These are phyloP conservation scores for Leccinum ponderosum DNA, from an alignment of 1,284 basidiomycete genomes.

Conservation along the genomic window DNA sequence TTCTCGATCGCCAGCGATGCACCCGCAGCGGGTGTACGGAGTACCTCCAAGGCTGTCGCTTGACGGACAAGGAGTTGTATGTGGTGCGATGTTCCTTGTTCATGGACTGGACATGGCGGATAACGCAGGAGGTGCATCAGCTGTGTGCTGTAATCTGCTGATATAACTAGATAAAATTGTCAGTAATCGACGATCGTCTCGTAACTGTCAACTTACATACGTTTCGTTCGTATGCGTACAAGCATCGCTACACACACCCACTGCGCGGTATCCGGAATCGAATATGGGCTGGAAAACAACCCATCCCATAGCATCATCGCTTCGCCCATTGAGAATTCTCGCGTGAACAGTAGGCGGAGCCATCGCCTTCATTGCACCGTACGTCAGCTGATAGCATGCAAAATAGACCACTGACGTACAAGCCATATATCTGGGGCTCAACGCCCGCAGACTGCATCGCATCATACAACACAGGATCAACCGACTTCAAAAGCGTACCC, in stretches of 20 bases:
- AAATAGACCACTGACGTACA: slow-evolving; percentile 48
- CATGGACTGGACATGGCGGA: slow-evolving; percentile 50
- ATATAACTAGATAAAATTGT: slow-evolving; percentile 59
- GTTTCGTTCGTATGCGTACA: slow-evolving; percentile 82
- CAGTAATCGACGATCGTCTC: slow-evolving; percentile 9
- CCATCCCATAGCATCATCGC: slow-evolving; percentile 89
- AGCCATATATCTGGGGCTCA: slow-evolving; percentile 93
- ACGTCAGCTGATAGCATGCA: slow-evolving; percentile 12
- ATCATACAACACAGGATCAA: slow-evolving; percentile 82
- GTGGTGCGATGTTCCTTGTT: slow-evolving; percentile 47
- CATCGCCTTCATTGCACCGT: slow-evolving; percentile 63
- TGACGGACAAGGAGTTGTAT: slow-evolving; percentile 76
- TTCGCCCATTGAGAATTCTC: slow-evolving; percentile 78
- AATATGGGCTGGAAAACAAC: slow-evolving; percentile 77
- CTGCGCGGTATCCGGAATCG: slow-evolving; percentile 68
- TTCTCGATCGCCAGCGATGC: slow-evolving; percentile 80
- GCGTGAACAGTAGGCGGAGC: slow-evolving; percentile 86
- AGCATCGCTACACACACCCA: slow-evolving; percentile 93
- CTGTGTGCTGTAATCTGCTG: slow-evolving; percentile 82
- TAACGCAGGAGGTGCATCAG: slow-evolving; percentile 85
- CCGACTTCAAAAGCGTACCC: slow-evolving; percentile 65
- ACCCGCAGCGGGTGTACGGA: slow-evolving; percentile 72
- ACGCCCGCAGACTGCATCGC: slow-evolving; percentile 77
- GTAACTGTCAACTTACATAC: slow-evolving; percentile 45
- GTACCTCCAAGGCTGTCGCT: slow-evolving; percentile 75